Evolutionary conservation across 495 filamentous ascomycete genomes (phyloP).

Genomic region (Beverwykella pulmonaria): DNA sequence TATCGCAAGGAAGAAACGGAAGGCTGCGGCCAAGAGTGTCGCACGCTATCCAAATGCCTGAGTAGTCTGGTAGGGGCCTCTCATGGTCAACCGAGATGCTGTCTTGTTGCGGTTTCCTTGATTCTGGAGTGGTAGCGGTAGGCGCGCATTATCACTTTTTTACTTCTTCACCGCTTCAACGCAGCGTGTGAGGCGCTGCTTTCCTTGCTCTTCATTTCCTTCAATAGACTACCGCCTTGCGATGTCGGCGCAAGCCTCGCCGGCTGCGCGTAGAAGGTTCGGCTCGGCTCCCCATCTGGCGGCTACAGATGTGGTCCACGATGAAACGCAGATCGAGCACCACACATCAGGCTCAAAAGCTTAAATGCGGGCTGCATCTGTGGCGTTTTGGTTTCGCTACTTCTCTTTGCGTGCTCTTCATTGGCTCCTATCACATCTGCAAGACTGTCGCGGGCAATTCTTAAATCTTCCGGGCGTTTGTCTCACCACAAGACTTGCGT

Average conservation of each 20-base stretch:
- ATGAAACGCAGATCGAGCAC: constrained; percentile 33
- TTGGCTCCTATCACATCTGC: constrained; percentile 23
- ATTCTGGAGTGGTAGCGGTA: neutral
- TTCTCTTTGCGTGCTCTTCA: constrained; percentile 7
- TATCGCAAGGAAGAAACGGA: neutral
- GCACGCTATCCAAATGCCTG: neutral
- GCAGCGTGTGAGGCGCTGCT: neutral
- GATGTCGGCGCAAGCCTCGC: neutral
- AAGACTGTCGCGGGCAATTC: constrained; percentile 1
- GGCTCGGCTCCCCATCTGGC: constrained; percentile 17
- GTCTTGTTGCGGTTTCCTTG: neutral
- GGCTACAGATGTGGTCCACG: constrained; percentile 34
- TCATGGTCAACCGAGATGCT: neutral
- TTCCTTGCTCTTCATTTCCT: neutral
- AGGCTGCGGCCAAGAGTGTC: constrained; percentile 22
- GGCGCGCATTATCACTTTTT: neutral
- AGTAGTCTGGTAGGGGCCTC: neutral
- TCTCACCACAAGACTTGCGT: constrained; percentile 19
- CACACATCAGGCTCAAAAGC: constrained; percentile 36
- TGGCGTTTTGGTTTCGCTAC: constrained; percentile 34
- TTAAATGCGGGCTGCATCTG: constrained; percentile 24
- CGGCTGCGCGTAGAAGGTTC: neutral
- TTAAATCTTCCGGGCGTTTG: constrained; percentile 16
- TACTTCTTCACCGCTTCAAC: neutral
- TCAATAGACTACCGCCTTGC: neutral